Percentiles rank a stretch among this genome's conserved stretches.
Evolutionary conservation across 2,329 filamentous ascomycete genomes (phyloP).

Genomic region (Xylariomycetidae sp.): DNA sequence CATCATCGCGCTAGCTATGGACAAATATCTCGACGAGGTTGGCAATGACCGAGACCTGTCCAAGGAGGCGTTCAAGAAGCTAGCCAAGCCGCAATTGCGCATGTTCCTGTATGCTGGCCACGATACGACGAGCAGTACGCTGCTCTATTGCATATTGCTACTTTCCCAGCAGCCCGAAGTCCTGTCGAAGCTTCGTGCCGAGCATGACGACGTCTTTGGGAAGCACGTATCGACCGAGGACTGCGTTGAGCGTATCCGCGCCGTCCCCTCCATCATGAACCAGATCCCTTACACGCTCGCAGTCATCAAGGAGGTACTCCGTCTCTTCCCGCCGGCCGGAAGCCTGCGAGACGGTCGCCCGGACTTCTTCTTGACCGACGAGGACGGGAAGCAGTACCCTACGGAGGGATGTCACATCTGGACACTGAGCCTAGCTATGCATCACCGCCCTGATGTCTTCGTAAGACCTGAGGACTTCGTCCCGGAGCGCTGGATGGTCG

Average conservation of each 20-base stretch:
- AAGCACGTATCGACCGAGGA: background rate
- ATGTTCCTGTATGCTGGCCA: slow-evolving; percentile 52
- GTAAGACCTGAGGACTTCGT: slow-evolving; percentile 28
- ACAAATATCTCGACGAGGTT: slow-evolving; percentile 13
- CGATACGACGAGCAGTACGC: slow-evolving; percentile 58
- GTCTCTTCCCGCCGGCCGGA: slow-evolving; percentile 40
- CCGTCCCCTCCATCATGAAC: slow-evolving; percentile 22
- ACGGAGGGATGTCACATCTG: slow-evolving; percentile 16
- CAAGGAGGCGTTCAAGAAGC: slow-evolving; percentile 9
- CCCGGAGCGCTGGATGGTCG: slow-evolving; percentile 32
- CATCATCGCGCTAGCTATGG: slow-evolving; percentile 15
- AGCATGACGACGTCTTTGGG: slow-evolving; percentile 21
- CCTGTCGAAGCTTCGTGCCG: slow-evolving; percentile 16
- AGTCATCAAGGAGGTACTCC: slow-evolving; percentile 32
- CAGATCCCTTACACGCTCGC: slow-evolving; percentile 29
- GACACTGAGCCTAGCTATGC: slow-evolving; percentile 22
- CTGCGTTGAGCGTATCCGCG: slow-evolving; percentile 24
- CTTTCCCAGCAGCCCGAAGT: slow-evolving; percentile 18
- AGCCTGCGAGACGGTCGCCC: slow-evolving; percentile 29
- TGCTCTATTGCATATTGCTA: slow-evolving; percentile 41
- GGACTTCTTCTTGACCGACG: slow-evolving; percentile 31
- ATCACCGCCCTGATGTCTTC: slow-evolving; percentile 29
- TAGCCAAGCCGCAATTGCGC: slow-evolving; percentile 14
- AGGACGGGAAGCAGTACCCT: slow-evolving; percentile 30
- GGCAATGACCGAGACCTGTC: slow-evolving; percentile 3